Base-by-base conservation (phyloP, 495 filamentous ascomycete genomes). In the Endocarpon pusillum region DNA sequence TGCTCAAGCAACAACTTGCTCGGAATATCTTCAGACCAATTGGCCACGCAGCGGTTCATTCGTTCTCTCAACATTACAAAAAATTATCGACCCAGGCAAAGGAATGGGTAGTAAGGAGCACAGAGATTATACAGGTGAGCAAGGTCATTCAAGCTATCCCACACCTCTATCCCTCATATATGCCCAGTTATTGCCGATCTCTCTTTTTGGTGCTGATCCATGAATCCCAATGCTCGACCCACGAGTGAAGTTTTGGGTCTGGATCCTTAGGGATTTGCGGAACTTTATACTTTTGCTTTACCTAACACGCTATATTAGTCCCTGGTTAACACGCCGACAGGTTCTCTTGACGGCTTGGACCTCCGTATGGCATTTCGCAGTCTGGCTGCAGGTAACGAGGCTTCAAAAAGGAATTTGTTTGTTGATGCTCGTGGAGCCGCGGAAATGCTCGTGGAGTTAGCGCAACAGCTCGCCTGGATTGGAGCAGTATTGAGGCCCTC, bases 1-100 rank as follows among this genome's bases (percentile, higher is more conserved):
- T 22, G 38, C 37, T n/a, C 41, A 49, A 35, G 46, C 46, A 10
- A 42, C 44, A n/a, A 47, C 44, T 1, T 49, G 46, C 26, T 25
- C 33, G 4, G 38, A 47, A 3, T 49, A 47, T 26, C 12, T 45
- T 3, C 20, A 15, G 15, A 20, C 22, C 3, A 38, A 15, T 19
- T 49, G 46, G 46, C 46, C 46, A 18, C 4, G 17, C 7, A 37
- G 32, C 9, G 43, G 44, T 8, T 1, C 11, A 2, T 32, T 28
- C 3, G 10, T 47, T 18, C 16, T 44, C 8, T 25, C 23, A 12
- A 12, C 23, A 8, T 12, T 25, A 8, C 23, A 25, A 25, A 8
- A 12, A 8, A 12, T 12, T 25, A 25, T 25, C 8, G 23, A 25
- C 12, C 23, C 23, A 25, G 23, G 12, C 12, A 8, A 25, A 8